phyloP scores from a whole-genome alignment of 768 basidiomycete species.

The Lentinula aciculospora region DNA sequence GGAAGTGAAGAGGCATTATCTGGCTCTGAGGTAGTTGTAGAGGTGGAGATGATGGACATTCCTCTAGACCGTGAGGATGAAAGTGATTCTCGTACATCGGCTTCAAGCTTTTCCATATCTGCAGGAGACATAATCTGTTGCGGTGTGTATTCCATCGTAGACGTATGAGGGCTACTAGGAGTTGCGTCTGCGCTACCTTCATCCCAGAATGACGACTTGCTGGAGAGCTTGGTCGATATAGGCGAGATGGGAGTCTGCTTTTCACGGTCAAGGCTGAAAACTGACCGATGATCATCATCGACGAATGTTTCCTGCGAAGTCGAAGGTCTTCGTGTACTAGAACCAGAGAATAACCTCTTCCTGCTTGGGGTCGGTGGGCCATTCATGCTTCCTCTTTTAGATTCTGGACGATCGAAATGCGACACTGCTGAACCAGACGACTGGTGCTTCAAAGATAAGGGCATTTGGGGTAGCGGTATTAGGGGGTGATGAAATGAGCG shows the following conservation, averaged over 20 bases:
- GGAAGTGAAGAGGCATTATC: not conserved
- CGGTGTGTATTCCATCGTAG: slow-evolving; percentile 43
- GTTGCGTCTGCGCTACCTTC: slow-evolving; percentile 29
- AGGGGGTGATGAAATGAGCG: slow-evolving; percentile 60
- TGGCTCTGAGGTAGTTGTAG: slow-evolving; percentile 21
- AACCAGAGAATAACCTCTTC: slow-evolving; percentile 62
- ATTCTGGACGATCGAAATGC: slow-evolving; percentile 12
- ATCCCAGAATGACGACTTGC: slow-evolving; percentile 42
- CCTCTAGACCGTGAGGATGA: slow-evolving; percentile 25
- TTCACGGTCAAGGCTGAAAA: slow-evolving; percentile 48
- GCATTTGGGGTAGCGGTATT: slow-evolving; percentile 47
- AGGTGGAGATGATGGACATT: slow-evolving; percentile 32
- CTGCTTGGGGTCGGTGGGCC: slow-evolving; percentile 27
- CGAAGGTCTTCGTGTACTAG: slow-evolving; percentile 47
- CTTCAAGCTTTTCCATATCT: slow-evolving; percentile 58
- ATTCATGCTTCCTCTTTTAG: slow-evolving; percentile 24
- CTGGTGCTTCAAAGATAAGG: slow-evolving; percentile 28
- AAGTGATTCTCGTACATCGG: slow-evolving; percentile 28
- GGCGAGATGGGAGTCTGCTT: slow-evolving; percentile 17
- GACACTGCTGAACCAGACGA: slow-evolving; percentile 18
- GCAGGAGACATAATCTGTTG: slow-evolving; percentile 66
- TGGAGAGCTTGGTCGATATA: slow-evolving; percentile 16
- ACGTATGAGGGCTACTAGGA: slow-evolving; percentile 27
- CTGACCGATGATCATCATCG: slow-evolving; percentile 46
- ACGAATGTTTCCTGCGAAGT: slow-evolving; percentile 37